phyloP scores from a whole-genome alignment of 176 grass and related monocot species.

The Bolboschoenus planiculmis region DNA sequence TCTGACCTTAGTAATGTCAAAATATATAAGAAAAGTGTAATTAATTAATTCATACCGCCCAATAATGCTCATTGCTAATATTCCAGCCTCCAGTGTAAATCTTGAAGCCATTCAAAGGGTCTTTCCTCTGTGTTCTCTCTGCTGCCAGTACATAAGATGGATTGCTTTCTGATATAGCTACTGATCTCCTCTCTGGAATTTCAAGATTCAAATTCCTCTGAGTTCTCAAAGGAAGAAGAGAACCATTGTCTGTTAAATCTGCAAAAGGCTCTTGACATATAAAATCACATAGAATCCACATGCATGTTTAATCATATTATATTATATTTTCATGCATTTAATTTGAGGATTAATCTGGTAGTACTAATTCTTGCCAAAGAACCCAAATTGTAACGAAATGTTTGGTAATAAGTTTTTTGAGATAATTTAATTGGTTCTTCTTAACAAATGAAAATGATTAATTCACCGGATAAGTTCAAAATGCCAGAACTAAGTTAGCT shows the following conservation, averaged over 20 bases:
- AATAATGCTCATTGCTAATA: slow-evolving; percentile 77
- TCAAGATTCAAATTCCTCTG: not conserved
- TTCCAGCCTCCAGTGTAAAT: slow-evolving; percentile 81
- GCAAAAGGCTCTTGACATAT: not conserved
- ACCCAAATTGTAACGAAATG: not conserved
- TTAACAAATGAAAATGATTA: not conserved
- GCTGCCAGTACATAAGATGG: slow-evolving; percentile 53
- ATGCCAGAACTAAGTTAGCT: not conserved
- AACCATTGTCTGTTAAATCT: not conserved
- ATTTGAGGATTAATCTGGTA: not conserved
- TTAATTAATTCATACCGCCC: slow-evolving; percentile 43
- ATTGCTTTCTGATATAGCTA: slow-evolving; percentile 18
- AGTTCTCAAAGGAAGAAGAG: not conserved
- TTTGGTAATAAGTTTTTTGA: not conserved
- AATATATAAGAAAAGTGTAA: not conserved
- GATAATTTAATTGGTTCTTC: not conserved
- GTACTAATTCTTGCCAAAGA: not conserved
- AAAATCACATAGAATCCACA: not conserved
- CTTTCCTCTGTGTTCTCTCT: slow-evolving; percentile 61
- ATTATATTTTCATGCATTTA: not conserved
- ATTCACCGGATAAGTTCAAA: not conserved
- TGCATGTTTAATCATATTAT: not conserved
- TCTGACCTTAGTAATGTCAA: too few relatives aligned
- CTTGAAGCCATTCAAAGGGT: slow-evolving; percentile 56
- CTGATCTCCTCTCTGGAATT: not conserved